Base-by-base conservation (phyloP, 163 green algal genomes). In the Coccomyxa subellipsoidea region DNA sequence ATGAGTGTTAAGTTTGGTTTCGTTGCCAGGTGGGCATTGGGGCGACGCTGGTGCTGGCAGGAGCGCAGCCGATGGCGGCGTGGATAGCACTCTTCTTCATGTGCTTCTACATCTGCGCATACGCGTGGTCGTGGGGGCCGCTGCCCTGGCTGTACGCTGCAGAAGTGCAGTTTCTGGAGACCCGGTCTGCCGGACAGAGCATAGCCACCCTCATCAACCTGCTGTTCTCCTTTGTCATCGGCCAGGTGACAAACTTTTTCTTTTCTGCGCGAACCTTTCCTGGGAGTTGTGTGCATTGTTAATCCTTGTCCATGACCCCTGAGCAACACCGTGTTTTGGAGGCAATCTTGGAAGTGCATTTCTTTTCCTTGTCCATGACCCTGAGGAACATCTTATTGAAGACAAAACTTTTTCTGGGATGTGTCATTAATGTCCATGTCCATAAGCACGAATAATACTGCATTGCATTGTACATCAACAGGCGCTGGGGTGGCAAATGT, bases 161-260 rank as follows among this genome's bases (percentile, higher is more conserved):
- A 72, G 91, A 93, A 82, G 88, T 94, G 54, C 86, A 92, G 77
- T 89, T 89, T 4, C 78, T 93, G 77, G 90, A 94, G 79, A 92
- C 86, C 23, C 86, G 90, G 29, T 90, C 89, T 36, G 86, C 88
- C 21, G 89, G 90, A 27, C 90, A 90, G 70, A 82, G 80, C 69
- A 87, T 93, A 78, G 86, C 85, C 47, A 89, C 87, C 0, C 85
- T 85, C 69, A 73, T 87, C 78, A 93, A 93, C 87, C 87, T 94
- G 76, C 59, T 91, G 8, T 95, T 95, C 83, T 92, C 85, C 76
- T 97, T 97, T 78, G 80, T 95, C 76, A 92, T 97, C 37, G 92
- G 91, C 15, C 93, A 96, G 87, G 85, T 83, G n/a, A 15, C 2
- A 66, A 25, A 8, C 18, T 31, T 36, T 4, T 47, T 25, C 12